Conservation (phyloP, 1,284 basidiomycete species). For the Porogramme epimiltina region DNA sequence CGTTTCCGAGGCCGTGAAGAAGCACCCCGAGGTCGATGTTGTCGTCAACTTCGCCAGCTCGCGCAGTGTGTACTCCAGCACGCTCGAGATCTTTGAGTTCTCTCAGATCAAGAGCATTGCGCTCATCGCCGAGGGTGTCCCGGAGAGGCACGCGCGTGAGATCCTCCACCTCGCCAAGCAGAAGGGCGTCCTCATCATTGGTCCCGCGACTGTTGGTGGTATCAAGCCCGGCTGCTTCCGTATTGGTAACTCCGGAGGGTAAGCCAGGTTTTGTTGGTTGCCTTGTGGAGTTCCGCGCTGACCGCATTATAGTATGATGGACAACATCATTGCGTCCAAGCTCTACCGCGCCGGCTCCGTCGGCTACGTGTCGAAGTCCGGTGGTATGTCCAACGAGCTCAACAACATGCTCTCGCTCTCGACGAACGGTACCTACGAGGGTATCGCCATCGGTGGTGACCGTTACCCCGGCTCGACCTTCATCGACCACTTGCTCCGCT, state of each 20-base stretch:
- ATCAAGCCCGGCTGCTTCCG: conserved; percentile 99
- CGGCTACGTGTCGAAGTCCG: conserved; percentile 99
- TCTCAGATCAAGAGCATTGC: conserved; percentile 84
- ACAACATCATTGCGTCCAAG: conserved; percentile 99
- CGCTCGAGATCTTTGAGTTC: conserved; percentile 83
- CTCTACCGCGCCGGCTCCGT: conserved; percentile 97
- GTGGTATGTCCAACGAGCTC: conserved; percentile 99
- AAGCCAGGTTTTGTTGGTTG: conserved; percentile 24
- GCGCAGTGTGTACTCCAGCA: conserved; percentile 93
- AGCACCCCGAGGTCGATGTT: conserved; percentile 96
- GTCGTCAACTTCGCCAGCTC: conserved; percentile 98
- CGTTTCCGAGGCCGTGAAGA: conserved; percentile 89
- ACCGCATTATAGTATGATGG: conserved; percentile 83
- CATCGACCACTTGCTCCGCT: conserved; percentile 98
- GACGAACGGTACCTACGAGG: conserved; percentile 99
- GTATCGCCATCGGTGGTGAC: conserved; percentile 99
- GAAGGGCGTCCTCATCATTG: conserved; percentile 94
- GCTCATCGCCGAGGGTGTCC: conserved; percentile 98
- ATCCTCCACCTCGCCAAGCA: conserved; percentile 88
- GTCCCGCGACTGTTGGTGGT: conserved; percentile 98
- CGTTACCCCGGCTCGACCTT: conserved; percentile 98
- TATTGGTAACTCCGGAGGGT: conserved; percentile 98
- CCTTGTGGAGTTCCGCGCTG: not conserved
- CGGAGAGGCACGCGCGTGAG: conserved; percentile 96
- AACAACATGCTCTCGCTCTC: conserved; percentile 99